These are phyloP conservation scores for Irpex sp. DNA, from an alignment of 1,284 basidiomycete species.

Conservation along the genomic window DNA sequence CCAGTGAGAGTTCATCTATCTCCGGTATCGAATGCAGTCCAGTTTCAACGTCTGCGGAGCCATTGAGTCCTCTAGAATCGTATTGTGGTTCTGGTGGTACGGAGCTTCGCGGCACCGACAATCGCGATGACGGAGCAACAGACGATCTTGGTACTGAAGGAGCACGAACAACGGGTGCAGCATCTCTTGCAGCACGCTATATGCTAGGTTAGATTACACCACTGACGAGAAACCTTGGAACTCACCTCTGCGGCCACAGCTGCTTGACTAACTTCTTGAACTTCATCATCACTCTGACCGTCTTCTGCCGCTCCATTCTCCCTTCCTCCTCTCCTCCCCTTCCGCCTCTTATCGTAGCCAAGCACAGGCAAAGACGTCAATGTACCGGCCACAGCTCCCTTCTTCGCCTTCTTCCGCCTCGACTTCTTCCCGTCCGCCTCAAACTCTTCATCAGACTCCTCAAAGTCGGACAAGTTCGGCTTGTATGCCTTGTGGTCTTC, in stretches of 20 bases:
- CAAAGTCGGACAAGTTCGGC: constrained; percentile 54
- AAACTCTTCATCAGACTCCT: constrained; percentile 55
- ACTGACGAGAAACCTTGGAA: neutral
- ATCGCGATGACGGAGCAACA: constrained; percentile 28
- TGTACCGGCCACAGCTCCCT: constrained; percentile 46
- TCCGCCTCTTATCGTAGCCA: constrained; percentile 48
- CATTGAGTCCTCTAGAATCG: constrained; percentile 27
- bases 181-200: constrained; percentile 6
- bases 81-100: constrained; percentile 17
- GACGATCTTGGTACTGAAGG: constrained; percentile 29
- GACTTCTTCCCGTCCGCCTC: constrained; percentile 49
- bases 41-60: constrained; percentile 41
- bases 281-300: constrained; percentile 40
- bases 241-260: constrained; percentile 4
- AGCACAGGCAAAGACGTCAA: constrained; percentile 63
- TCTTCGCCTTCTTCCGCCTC: constrained; percentile 42
- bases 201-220: neutral
- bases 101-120: constrained; percentile 25
- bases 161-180: constrained; percentile 13
- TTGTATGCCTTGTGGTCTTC: constrained; percentile 74
- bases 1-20: constrained; percentile 33
- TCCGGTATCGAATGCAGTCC: constrained; percentile 57
- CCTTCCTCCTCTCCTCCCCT: constrained; percentile 33
- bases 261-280: constrained; percentile 12
- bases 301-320: constrained; percentile 31